These are phyloP conservation scores for Fusarium albosuccineum DNA, from an alignment of 2,329 filamentous ascomycete species.

Conservation along the genomic window DNA sequence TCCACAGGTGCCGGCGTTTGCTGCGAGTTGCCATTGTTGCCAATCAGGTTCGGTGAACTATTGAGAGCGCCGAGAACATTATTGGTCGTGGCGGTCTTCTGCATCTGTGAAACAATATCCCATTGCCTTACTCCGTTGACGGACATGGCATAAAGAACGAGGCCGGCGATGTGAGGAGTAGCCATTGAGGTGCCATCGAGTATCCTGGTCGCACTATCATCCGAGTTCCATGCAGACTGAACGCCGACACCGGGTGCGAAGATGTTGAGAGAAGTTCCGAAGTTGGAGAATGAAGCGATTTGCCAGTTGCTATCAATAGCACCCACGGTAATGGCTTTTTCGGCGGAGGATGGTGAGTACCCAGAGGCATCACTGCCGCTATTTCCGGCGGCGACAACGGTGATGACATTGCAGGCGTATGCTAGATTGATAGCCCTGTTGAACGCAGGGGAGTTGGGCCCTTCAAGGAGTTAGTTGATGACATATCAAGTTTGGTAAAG, in stretches of 20 bases:
- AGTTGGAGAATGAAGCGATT: constrained; percentile 65
- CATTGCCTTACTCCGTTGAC: constrained; percentile 51
- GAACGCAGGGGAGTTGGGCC: constrained; percentile 60
- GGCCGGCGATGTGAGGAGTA: constrained; percentile 70
- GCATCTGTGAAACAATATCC: too few species aligned
- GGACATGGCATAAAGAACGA: constrained; percentile 63
- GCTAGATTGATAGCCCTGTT: constrained; percentile 64
- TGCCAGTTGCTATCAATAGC: constrained; percentile 54
- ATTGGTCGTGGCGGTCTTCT: constrained; percentile 54
- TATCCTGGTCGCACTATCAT: constrained; percentile 57
- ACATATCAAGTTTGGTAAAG: too few species aligned
- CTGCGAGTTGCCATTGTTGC: constrained; percentile 61
- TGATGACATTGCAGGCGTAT: constrained; percentile 60
- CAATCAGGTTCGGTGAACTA: constrained; percentile 61
- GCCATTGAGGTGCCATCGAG: constrained; percentile 76
- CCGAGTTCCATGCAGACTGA: constrained; percentile 62
- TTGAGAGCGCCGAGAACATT: constrained; percentile 55
- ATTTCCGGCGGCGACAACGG: constrained; percentile 69
- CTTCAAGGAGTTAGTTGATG: constrained; percentile 52
- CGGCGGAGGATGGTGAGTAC: constrained; percentile 50
- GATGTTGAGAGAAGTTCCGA: constrained; percentile 62
- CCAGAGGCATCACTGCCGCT: constrained; percentile 48
- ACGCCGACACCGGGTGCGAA: constrained; percentile 64
- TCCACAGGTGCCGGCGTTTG: constrained; percentile 20
- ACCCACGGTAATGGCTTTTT: constrained; percentile 51